Conservation (phyloP, 257 asterid genomes). For the Solanum bulbocastanum region DNA sequence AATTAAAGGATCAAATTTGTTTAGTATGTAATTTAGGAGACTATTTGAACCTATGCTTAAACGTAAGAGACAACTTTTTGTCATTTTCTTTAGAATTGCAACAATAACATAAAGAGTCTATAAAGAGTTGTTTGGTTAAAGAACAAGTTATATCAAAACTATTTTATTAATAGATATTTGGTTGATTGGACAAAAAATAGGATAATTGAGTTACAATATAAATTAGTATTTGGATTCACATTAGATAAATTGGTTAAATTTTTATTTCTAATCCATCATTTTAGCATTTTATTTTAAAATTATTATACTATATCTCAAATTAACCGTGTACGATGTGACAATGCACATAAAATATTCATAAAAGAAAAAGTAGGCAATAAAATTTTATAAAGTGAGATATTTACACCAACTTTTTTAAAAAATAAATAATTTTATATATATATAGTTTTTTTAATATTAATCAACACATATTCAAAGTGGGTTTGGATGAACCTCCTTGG, state of each 20-base stretch:
- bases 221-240: not conserved
- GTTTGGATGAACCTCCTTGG: no score
- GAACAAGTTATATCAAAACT: not conserved
- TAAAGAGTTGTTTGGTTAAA: not conserved
- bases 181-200: not conserved
- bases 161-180: not conserved
- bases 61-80: not conserved
- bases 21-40: not conserved
- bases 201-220: not conserved
- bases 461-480: no score
- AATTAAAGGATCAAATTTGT: not conserved
- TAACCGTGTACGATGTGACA: not conserved
- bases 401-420: fast-evolving
- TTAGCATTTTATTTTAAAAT: not conserved
- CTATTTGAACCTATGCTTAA: not conserved
- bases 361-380: not conserved
- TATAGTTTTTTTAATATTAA: no score
- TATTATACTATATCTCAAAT: not conserved
- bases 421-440: no score
- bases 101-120: not conserved
- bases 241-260: not conserved
- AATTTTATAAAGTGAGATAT: not conserved
- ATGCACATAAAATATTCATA: not conserved
- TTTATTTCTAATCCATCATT: not conserved
- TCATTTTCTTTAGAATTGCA: not conserved